phyloP scores from a whole-genome alignment of 2,329 filamentous ascomycete genomes.

The Fusarium chaquense region DNA sequence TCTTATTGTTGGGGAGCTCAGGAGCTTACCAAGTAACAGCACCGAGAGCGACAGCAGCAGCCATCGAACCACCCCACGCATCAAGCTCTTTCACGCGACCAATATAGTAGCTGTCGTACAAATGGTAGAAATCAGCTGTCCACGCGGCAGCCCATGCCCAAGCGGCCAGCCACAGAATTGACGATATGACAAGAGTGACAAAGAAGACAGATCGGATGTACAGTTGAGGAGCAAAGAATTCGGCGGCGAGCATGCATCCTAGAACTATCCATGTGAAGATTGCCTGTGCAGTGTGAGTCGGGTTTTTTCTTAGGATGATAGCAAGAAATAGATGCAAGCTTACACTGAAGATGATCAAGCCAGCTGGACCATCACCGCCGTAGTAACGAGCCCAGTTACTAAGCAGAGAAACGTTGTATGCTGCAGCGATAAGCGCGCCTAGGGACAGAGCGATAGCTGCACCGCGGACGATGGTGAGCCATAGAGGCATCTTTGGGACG shows the following conservation, averaged over 20 bases:
- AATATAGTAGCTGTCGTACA: slow-evolving; percentile 38
- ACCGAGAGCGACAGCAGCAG: slow-evolving; percentile 57
- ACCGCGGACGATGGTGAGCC: slow-evolving; percentile 54
- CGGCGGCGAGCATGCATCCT: slow-evolving; percentile 53
- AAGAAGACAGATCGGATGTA: slow-evolving; percentile 54
- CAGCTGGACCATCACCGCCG: slow-evolving; percentile 51
- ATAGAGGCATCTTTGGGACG: slow-evolving; percentile 53
- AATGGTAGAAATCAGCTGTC: slow-evolving; percentile 48
- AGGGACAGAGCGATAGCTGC: slow-evolving; percentile 56
- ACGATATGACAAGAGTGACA: slow-evolving; percentile 51
- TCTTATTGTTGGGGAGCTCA: too few species aligned
- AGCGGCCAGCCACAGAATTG: slow-evolving; percentile 59
- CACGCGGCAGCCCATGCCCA: slow-evolving; percentile 55
- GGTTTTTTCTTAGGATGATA: too few species aligned
- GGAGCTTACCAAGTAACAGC: slow-evolving; percentile 56
- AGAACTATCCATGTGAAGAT: slow-evolving; percentile 58
- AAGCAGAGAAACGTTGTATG: slow-evolving; percentile 56
- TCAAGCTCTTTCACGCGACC: slow-evolving; percentile 38
- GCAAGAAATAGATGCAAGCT: slow-evolving; percentile 24
- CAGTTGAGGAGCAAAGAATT: slow-evolving; percentile 52
- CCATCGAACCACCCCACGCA: slow-evolving; percentile 48
- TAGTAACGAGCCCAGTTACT: slow-evolving; percentile 40
- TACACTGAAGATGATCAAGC: slow-evolving; percentile 62
- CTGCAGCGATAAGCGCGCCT: slow-evolving; percentile 55
- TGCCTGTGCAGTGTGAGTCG: slow-evolving; percentile 47